Conservation (phyloP, 2,329 filamentous ascomycete genomes). For the Penicillium nordicum region DNA sequence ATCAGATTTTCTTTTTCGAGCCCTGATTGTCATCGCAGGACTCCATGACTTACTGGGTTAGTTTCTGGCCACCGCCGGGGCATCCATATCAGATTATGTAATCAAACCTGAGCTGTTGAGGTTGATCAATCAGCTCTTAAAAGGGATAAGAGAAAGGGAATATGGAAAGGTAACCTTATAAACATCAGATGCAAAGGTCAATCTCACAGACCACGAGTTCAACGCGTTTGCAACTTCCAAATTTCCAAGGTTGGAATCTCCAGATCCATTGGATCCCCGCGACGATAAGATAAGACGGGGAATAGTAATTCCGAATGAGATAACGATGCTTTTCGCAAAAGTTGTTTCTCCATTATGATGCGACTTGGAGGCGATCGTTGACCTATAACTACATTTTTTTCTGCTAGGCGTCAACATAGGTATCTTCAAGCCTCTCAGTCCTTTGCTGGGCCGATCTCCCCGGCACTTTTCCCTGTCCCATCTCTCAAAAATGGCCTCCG, state of each 20-base stretch:
- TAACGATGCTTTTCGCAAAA: conserved; percentile 23
- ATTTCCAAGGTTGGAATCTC: too few species aligned
- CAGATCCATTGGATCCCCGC: too few species aligned
- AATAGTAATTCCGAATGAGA: conserved; percentile 24
- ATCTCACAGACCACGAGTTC: background rate
- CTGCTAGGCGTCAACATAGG: conserved; percentile 30
- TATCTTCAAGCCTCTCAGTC: conserved; percentile 24
- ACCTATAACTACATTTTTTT: conserved; percentile 1
- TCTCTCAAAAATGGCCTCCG: conserved; percentile 28
- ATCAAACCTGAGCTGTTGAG: background rate
- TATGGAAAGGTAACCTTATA: too few species aligned
- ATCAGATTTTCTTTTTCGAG: background rate
- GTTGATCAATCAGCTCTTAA: background rate
- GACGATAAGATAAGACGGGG: conserved; percentile 32
- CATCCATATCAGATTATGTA: conserved; percentile 4
- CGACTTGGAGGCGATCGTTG: conserved; percentile 7
- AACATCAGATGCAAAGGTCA: background rate
- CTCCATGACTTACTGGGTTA: background rate
- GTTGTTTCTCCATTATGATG: conserved; percentile 8
- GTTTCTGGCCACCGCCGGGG: background rate
- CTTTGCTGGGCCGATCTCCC: conserved; percentile 26
- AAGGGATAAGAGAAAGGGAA: background rate
- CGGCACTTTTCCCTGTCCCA: conserved; percentile 6
- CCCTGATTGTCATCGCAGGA: background rate
- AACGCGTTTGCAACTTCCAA: background rate